A percentile compares a stretch with the other conserved stretches of the same genome.
phyloP scores from a whole-genome alignment of 2,329 filamentous ascomycete species.

The Thielaviopsis punctulata region DNA sequence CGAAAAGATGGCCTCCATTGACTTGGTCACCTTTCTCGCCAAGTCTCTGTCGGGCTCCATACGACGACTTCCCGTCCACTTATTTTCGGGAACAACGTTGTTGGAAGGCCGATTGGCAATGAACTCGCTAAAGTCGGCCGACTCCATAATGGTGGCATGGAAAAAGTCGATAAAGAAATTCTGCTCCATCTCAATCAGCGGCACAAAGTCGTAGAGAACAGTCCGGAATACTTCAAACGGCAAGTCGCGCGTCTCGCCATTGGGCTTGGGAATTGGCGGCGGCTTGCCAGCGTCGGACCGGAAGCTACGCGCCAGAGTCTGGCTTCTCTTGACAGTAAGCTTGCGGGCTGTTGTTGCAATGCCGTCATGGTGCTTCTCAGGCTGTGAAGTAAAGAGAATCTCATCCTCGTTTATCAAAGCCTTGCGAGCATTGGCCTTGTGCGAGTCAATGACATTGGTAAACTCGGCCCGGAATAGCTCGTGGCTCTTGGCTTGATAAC shows the following conservation, averaged over 20 bases:
- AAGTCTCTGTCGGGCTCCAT: conserved; percentile 81
- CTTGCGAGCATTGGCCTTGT: conserved; percentile 66
- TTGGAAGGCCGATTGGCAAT: conserved; percentile 32
- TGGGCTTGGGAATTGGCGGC: conserved; percentile 19
- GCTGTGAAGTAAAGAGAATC: conserved; percentile 68
- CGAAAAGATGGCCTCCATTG: conserved; percentile 77
- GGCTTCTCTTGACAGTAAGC: conserved; percentile 82
- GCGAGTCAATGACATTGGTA: conserved; percentile 55
- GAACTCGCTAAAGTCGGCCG: conserved; percentile 66
- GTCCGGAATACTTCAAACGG: conserved; percentile 69
- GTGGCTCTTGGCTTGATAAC: conserved; percentile 63
- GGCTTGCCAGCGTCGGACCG: conserved; percentile 48
- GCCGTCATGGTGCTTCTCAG: conserved; percentile 71
- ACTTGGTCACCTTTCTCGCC: conserved; percentile 66
- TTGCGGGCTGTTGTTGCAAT: conserved; percentile 66
- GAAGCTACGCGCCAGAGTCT: conserved; percentile 62
- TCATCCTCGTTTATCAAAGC: conserved; percentile 61
- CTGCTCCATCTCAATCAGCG: conserved; percentile 79
- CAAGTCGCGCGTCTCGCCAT: conserved; percentile 45
- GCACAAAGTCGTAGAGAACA: conserved; percentile 65
- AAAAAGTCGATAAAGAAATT: conserved; percentile 97
- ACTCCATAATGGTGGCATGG: conserved; percentile 74
- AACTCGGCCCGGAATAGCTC: conserved; percentile 72
- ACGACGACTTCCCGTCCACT: conserved; percentile 20
- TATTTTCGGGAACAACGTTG: conserved; percentile 12